These are phyloP conservation scores for Durio zibethinus DNA, from an alignment of 345 rosid species.

Conservation along the genomic window DNA sequence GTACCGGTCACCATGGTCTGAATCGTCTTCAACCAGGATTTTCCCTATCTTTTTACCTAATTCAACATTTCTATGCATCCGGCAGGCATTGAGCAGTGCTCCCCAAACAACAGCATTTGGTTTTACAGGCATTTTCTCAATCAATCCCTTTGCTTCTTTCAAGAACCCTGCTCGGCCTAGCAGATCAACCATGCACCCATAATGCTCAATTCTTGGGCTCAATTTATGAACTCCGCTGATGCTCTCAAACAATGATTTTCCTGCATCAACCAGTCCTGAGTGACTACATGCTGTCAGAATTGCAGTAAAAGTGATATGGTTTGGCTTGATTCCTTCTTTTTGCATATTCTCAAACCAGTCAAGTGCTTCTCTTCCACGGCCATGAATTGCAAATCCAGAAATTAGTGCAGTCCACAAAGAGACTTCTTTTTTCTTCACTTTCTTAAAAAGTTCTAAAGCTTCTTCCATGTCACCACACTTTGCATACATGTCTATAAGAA, in stretches of 20 bases:
- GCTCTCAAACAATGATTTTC: conserved; percentile 45
- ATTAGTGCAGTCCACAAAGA: conserved; percentile 65
- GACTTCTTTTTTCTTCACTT: conserved; percentile 37
- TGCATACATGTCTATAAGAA: conserved; percentile 67
- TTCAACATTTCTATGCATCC: conserved; percentile 43
- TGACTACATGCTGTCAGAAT: conserved; percentile 69
- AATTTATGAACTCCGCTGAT: conserved; percentile 41
- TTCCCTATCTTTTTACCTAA: conserved; percentile 58
- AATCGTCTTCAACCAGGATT: conserved; percentile 43
- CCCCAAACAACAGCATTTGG: conserved; percentile 71
- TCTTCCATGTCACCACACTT: conserved; percentile 64
- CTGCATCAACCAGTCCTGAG: conserved; percentile 57
- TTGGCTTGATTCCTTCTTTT: conserved; percentile 54
- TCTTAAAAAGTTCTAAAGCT: conserved; percentile 44
- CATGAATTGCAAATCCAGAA: conserved; percentile 61
- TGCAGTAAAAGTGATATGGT: conserved; percentile 60
- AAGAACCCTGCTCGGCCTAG: conserved; percentile 71
- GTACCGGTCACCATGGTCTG: conserved; percentile 55
- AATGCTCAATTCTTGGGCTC: conserved; percentile 68
- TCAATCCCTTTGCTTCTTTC: conserved; percentile 44
- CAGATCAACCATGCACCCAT: conserved; percentile 78
- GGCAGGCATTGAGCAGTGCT: conserved; percentile 62
- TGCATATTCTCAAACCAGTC: conserved; percentile 52
- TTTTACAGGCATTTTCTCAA: conserved; percentile 50
- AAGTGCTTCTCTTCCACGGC: conserved; percentile 58